Evolutionary conservation across 2,329 filamentous ascomycete species (phyloP).

Genomic region (Coniochaeta pulveracea): DNA sequence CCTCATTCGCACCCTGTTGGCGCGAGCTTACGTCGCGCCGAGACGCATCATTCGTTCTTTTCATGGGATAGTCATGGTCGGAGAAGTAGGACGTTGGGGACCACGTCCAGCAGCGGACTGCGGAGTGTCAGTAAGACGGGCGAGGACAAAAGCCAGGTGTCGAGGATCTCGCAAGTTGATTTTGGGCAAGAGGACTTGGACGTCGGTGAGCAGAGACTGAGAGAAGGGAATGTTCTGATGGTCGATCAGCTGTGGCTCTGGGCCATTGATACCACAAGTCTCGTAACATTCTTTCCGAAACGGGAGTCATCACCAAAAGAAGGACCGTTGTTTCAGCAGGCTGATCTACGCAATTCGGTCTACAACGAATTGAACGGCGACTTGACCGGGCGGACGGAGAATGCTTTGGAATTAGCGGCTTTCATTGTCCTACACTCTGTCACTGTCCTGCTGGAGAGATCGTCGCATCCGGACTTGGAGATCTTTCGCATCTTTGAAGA

Average conservation of each 20-base stretch:
- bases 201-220: slow-evolving; percentile 13
- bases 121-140: neutral
- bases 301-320: slow-evolving; percentile 42
- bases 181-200: slow-evolving; percentile 13
- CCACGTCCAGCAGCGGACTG: neutral
- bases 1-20: slow-evolving; percentile 7
- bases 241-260: slow-evolving; percentile 56
- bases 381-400: slow-evolving; percentile 49
- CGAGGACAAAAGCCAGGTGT: slow-evolving; percentile 5
- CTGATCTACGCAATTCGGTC: slow-evolving; percentile 50
- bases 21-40: neutral
- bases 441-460: slow-evolving; percentile 47
- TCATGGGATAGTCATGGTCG: too few relatives aligned
- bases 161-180: slow-evolving; percentile 21
- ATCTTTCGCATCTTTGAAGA: slow-evolving; percentile 57
- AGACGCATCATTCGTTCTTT: too few relatives aligned
- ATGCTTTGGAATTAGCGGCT: slow-evolving; percentile 49
- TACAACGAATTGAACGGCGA: slow-evolving; percentile 58
- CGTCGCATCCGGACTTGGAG: slow-evolving; percentile 49
- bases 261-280: slow-evolving; percentile 39
- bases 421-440: slow-evolving; percentile 51
- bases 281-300: slow-evolving; percentile 43
- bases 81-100: too few relatives aligned
- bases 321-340: slow-evolving; percentile 45
- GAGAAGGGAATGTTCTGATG: slow-evolving; percentile 51